Evolutionary conservation across 1,284 basidiomycete species (phyloP).

Genomic region (Ustanciosporium gigantosporum): DNA sequence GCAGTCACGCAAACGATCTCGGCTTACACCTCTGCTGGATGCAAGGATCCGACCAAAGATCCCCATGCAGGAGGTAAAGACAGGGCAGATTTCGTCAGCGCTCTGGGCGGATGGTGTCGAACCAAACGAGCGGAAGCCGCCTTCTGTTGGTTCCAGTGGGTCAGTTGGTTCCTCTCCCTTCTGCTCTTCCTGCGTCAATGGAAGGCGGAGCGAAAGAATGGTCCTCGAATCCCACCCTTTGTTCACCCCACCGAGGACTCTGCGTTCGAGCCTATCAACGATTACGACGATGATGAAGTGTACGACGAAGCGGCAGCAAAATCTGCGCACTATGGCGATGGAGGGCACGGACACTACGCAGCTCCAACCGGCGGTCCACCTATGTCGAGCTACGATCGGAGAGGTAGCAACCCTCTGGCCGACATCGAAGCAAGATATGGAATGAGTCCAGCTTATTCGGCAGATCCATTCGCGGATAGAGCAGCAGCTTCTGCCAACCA

Average conservation of each 20-base stretch:
- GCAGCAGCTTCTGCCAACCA: conserved; percentile 10
- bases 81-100: conserved; percentile 31
- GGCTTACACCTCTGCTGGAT: conserved; percentile 44
- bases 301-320: conserved; percentile 19
- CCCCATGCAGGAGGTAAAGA: conserved; percentile 45
- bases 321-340: conserved; percentile 33
- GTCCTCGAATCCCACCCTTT: conserved; percentile 53
- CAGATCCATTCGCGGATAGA: conserved; percentile 28
- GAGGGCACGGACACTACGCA: conserved; percentile 19
- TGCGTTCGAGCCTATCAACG: conserved; percentile 50
- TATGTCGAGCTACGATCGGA: conserved; percentile 25
- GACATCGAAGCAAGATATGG: conserved; percentile 48
- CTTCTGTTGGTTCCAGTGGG: conserved; percentile 52
- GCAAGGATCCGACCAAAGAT: conserved; percentile 48
- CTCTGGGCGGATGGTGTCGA: conserved; percentile 46
- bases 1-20: conserved; percentile 51
- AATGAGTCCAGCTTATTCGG: conserved; percentile 12
- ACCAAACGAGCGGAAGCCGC: conserved; percentile 52
- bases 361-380: neutral
- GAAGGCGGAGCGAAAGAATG: conserved; percentile 52
- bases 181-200: conserved; percentile 50
- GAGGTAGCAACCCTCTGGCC: conserved; percentile 33
- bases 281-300: conserved; percentile 34
- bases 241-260: conserved; percentile 48
- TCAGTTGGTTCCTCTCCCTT: conserved; percentile 37